phyloP scores from a whole-genome alignment of 179 eudicot species.

The Beta lomatogona region DNA sequence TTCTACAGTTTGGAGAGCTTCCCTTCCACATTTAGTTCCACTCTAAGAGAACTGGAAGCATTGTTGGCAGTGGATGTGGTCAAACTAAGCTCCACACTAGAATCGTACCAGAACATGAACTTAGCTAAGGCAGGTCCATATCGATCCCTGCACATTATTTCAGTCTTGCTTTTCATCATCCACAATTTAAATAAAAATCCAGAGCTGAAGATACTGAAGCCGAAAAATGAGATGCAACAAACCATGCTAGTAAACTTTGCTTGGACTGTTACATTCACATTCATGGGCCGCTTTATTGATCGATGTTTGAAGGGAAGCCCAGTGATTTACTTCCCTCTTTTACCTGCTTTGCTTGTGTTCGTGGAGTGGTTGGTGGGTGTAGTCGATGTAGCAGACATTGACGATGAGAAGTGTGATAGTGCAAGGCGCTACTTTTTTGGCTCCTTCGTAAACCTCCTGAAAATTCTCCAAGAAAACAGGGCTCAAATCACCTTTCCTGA shows the following conservation, averaged over 20 bases:
- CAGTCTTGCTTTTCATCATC: conserved; percentile 59
- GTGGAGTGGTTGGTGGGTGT: conserved; percentile 73
- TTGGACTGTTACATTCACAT: conserved; percentile 54
- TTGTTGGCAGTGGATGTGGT: conserved; percentile 51
- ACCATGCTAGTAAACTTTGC: conserved; percentile 40
- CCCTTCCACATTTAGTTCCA: conserved; percentile 52
- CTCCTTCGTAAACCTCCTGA: conserved; percentile 62
- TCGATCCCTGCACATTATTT: conserved; percentile 70
- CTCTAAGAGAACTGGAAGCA: conserved; percentile 62
- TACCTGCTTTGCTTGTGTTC: conserved; percentile 74
- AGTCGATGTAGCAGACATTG: conserved; percentile 31
- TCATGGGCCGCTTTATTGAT: conserved; percentile 69
- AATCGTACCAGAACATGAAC: conserved; percentile 62
- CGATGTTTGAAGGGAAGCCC: conserved; percentile 52
- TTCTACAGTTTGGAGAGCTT: conserved; percentile 70
- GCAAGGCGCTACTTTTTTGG: conserved; percentile 59
- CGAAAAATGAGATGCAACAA: conserved; percentile 31
- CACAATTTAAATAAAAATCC: conserved; percentile 39
- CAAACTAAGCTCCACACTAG: conserved; percentile 50
- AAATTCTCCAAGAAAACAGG: conserved; percentile 39
- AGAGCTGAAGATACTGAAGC: conserved; percentile 35
- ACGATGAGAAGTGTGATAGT: conserved; percentile 52
- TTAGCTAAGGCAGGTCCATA: conserved; percentile 75
- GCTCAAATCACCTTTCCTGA: conserved; percentile 27
- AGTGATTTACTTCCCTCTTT: conserved; percentile 51